These are phyloP conservation scores for Capsicum rhomboideum DNA, from an alignment of 257 asterid genomes.

Conservation along the genomic window DNA sequence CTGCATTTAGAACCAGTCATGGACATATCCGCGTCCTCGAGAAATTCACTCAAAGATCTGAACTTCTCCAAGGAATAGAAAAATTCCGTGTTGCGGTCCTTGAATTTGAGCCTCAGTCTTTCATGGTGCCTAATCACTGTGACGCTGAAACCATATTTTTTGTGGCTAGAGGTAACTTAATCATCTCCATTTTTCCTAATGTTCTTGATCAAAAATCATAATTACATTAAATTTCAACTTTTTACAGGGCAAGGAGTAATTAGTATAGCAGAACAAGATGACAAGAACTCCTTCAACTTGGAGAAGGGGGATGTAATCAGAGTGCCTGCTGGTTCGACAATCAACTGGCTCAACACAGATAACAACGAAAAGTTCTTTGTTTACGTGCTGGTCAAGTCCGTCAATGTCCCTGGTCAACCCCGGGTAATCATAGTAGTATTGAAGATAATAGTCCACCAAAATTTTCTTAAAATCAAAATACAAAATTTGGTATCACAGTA, in stretches of 20 bases:
- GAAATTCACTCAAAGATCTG: conserved; percentile 24
- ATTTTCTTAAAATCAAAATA: not conserved
- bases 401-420: conserved; percentile 25
- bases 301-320: conserved; percentile 24
- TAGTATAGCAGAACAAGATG: conserved; percentile 4
- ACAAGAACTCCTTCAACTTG: conserved; percentile 22
- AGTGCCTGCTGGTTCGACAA: conserved; percentile 31
- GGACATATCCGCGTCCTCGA: conserved; percentile 30
- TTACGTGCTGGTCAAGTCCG: conserved; percentile 25
- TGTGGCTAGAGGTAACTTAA: conserved; percentile 6
- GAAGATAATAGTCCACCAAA: not conserved
- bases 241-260: conserved; percentile 25
- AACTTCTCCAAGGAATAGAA: conserved; percentile 32
- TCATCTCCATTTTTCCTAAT: not conserved
- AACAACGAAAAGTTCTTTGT: conserved; percentile 21
- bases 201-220: not conserved
- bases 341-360: conserved; percentile 21
- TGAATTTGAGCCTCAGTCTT: conserved; percentile 33
- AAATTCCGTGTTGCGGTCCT: conserved; percentile 21
- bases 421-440: conserved; percentile 14
- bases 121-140: conserved; percentile 34
- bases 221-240: not conserved
- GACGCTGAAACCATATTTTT: conserved; percentile 26
- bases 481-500: not conserved
- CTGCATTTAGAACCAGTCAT: conserved; percentile 11